Evolutionary conservation across 2,329 filamentous ascomycete species (phyloP).

Genomic region (Cadophora malorum): DNA sequence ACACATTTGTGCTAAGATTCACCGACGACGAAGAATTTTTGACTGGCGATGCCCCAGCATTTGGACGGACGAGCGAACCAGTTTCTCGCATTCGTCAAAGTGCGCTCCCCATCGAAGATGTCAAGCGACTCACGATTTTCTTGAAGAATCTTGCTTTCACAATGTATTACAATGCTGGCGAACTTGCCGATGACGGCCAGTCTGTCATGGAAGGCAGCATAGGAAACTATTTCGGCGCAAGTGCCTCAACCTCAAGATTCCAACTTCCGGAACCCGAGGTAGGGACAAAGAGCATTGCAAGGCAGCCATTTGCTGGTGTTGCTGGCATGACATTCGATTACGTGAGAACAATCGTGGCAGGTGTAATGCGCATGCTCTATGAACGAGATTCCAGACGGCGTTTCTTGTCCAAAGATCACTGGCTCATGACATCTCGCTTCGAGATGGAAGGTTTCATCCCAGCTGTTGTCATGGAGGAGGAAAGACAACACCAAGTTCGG

Average conservation of each 20-base stretch:
- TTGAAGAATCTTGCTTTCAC: conserved; percentile 91
- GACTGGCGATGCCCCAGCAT: conserved; percentile 56
- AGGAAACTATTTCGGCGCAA: conserved; percentile 52
- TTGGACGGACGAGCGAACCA: conserved; percentile 48
- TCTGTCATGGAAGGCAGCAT: conserved; percentile 49
- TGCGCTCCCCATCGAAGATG: conserved; percentile 72
- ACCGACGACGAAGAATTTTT: conserved; percentile 98
- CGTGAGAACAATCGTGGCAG: conserved; percentile 80
- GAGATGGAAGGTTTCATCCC: conserved; percentile 89
- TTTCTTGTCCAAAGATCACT: conserved; percentile 84
- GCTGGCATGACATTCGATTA: conserved; percentile 78
- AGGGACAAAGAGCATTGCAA: conserved; percentile 33
- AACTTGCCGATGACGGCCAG: conserved; percentile 57
- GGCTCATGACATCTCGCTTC: conserved; percentile 89
- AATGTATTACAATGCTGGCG: conserved; percentile 81
- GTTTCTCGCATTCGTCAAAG: conserved; percentile 63
- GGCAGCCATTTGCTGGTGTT: conserved; percentile 62
- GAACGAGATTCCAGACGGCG: conserved; percentile 88
- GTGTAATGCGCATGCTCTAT: conserved; percentile 85
- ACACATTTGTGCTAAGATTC: conserved; percentile 88
- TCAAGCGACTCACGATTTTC: conserved; percentile 79
- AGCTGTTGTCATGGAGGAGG: conserved; percentile 87
- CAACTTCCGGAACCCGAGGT: conserved; percentile 30
- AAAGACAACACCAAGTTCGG: conserved; percentile 72
- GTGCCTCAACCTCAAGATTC: conserved; percentile 30